Percentiles rank a stretch among this genome's conserved stretches.
Conservation (phyloP, 495 filamentous ascomycete genomes). For the Penicillium manginii region DNA sequence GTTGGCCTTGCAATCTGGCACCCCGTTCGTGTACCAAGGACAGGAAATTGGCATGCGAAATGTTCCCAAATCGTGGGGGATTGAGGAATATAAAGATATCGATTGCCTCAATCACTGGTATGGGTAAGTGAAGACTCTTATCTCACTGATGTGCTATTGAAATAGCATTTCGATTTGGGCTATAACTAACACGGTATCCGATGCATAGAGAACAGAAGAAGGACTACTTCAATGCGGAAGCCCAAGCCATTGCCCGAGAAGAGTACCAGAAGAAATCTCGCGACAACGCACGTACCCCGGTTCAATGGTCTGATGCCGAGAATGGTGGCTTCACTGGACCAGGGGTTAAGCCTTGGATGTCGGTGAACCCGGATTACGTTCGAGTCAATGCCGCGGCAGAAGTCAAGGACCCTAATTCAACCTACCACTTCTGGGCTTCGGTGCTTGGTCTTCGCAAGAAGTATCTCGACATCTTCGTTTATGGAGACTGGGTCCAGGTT, state of each 20-base stretch:
- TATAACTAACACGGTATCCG: background rate
- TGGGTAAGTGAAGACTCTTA: slow-evolving; percentile 27
- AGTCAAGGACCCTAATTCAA: slow-evolving; percentile 45
- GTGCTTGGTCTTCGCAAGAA: slow-evolving; percentile 58
- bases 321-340: slow-evolving; percentile 58
- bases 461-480: slow-evolving; percentile 61
- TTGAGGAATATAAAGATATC: slow-evolving; percentile 73
- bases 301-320: slow-evolving; percentile 52
- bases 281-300: slow-evolving; percentile 60
- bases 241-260: slow-evolving; percentile 36
- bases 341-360: slow-evolving; percentile 64
- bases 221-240: slow-evolving; percentile 37
- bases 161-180: background rate
- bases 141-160: no score
- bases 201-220: slow-evolving; percentile 37
- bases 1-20: slow-evolving; percentile 63
- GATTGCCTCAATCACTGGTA: slow-evolving; percentile 69
- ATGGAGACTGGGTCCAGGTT: slow-evolving; percentile 60
- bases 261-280: slow-evolving; percentile 56
- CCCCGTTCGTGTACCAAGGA: slow-evolving; percentile 75
- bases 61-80: slow-evolving; percentile 63
- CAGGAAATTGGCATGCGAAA: slow-evolving; percentile 80
- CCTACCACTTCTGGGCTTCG: slow-evolving; percentile 56
- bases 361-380: slow-evolving; percentile 56
- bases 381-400: slow-evolving; percentile 56